phyloP scores from a whole-genome alignment of 805 yeast species.

The Candida loeiensis region DNA sequence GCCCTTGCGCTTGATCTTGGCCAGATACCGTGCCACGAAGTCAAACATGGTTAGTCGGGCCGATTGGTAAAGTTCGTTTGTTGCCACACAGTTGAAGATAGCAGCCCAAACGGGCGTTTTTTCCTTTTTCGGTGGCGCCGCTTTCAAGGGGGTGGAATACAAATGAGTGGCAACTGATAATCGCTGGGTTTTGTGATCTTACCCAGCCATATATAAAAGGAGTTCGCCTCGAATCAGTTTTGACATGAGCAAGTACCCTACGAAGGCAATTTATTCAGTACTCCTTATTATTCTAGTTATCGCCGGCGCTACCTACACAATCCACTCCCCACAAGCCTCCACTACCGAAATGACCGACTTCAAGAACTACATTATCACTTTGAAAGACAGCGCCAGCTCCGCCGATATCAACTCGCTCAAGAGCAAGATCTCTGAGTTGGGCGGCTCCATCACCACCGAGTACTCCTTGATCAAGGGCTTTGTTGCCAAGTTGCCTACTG shows the following conservation, averaged over 20 bases:
- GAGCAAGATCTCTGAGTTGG: constrained; percentile 45
- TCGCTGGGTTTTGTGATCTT: constrained; percentile 4
- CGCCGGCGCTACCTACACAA: constrained; percentile 6
- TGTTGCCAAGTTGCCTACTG: constrained; percentile 54
- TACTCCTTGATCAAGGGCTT: constrained; percentile 66
- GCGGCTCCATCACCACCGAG: constrained; percentile 61
- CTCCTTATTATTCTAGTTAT: constrained; percentile 9
- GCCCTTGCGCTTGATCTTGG: constrained; percentile 31
- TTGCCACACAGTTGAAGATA: neutral
- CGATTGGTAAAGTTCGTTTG: constrained; percentile 2
- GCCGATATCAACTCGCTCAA: constrained; percentile 43
- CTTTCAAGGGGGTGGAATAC: constrained; percentile 6
- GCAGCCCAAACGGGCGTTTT: neutral
- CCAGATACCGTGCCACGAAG: constrained; percentile 28
- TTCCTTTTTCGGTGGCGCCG: constrained; percentile 7
- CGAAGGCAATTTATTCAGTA: constrained; percentile 5
- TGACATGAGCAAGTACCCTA: constrained; percentile 5
- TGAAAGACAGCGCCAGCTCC: constrained; percentile 43
- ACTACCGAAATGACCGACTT: constrained; percentile 23
- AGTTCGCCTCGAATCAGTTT: constrained; percentile 1
- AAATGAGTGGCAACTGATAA: constrained; percentile 7
- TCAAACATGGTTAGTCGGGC: constrained; percentile 13
- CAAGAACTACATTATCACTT: constrained; percentile 42
- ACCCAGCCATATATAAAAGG: constrained; percentile 2
- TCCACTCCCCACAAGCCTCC: constrained; percentile 1